Evolutionary conservation across 1,139 yeast genomes (phyloP), one percentile per base, ranked within the genome.

Genomic region (Taphrina flavorubra): DNA sequence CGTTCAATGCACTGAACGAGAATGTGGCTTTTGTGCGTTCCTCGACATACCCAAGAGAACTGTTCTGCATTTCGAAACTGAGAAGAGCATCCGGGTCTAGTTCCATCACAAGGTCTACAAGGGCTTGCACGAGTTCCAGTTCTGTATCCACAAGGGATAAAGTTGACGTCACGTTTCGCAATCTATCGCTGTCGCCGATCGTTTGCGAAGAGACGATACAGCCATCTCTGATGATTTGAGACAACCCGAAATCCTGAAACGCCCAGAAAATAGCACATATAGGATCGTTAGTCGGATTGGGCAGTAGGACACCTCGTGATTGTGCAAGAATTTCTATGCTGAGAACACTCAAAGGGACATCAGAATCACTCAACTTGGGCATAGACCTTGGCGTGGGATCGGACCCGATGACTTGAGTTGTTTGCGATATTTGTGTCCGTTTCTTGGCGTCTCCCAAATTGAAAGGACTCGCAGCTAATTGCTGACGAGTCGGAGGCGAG

Each of bases 1-100:
- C 76, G 14, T 75, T 77, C 20, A 80, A 78, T n/a, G 91, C 74
- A 73, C 90, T 88, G 31, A 83, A 78, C 1, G 84, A 85, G 73
- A 81, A 81, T 20, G 59, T 51, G 3, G 39, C 18, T 37, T 81
- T 76, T 70, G 86, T 84, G 53, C 99, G 78, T 70, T 90, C 96
- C 51, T 90, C 82, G 0, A 92, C 69, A 74, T 90, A 94, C 0
- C 99, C 98, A 97, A 98, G 92, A 0, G 97, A 90, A 0, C 84
- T 75, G 1, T 87, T 80, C 74, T 91, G 90, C 10, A 91, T 83
- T 75, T 94, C 99, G 76, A 84, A 94, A 0, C 98, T 98, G 0
- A 91, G 83, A 7, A 95, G 76, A 51, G 94, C 85, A 76, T 94
- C 99, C 0, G 99, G 98, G 75, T 94, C 98, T 68, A 86, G 82